Base-by-base conservation (phyloP, 2,329 filamentous ascomycete species). In the Colletotrichum salicis region DNA sequence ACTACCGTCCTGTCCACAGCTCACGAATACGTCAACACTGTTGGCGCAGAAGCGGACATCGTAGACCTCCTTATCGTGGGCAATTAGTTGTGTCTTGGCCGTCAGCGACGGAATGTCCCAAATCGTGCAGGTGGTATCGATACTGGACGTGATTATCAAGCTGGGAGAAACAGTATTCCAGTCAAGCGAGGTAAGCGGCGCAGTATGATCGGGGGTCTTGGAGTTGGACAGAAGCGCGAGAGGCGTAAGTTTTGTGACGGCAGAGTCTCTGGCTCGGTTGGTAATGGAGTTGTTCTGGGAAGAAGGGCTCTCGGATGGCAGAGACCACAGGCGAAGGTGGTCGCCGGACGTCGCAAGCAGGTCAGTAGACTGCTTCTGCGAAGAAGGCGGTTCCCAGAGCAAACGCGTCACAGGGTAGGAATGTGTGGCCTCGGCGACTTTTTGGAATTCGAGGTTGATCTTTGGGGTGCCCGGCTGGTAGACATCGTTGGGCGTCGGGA, bases 41-140 rank as follows among this genome's bases (percentile, higher is more conserved):
- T 97, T 96, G 60, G 96, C 96, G 83, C 96, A 99, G 84, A 99
- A 99, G 24, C 96, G 92, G 59, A 99, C 96, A 80, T 99, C 96
- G 78, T 97, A 99, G 6, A 99, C 96, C 82, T 99, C 96, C 82
- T 98, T 98, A 84, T 99, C 96, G 81, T 99, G 96, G 24, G 96
- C 96, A 82, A 99, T 99, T 57, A 99, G 86, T 81, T 99, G 96
- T 2, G 96, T 99, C 84, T 99, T 99, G 64, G 96, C 96, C 0
- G 96, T 99, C 74, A 99, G 86, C 1, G 96, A 98, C 4, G 96
- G 96, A 67, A 99, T 99, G 81, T 99, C 96, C 96, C 96, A 99
- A 75, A 99, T 99, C 5, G 96, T 99, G 84, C 96, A 99, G 6
- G 96, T 99, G 1, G 96, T 99, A 80, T 99, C 96, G 78, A 99